Percentiles rank a stretch among this genome's conserved stretches.
phyloP scores from a whole-genome alignment of 179 eudicot genomes.

The Silene noctiflora region DNA sequence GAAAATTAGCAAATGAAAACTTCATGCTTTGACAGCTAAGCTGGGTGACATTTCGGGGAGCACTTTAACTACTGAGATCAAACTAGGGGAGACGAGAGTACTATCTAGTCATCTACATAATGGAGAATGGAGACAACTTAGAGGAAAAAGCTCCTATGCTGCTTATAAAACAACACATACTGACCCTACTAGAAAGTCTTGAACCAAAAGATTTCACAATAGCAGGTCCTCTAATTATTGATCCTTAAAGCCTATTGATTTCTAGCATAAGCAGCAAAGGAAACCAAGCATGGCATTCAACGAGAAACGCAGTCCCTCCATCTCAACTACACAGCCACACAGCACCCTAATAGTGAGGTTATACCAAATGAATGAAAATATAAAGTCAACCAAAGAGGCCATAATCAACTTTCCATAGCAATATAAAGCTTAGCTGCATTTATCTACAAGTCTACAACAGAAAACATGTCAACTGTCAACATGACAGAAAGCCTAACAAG shows the following conservation, averaged over 20 bases:
- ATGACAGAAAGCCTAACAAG: not conserved
- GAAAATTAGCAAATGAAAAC: not conserved
- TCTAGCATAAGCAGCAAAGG: not conserved
- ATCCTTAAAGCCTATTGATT: not conserved
- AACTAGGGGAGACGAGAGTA: not conserved
- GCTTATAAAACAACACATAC: not conserved
- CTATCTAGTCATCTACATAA: not conserved
- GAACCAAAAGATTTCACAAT: conserved; percentile 4
- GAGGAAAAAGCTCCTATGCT: not conserved
- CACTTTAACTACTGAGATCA: not conserved
- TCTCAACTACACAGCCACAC: too few relatives aligned
- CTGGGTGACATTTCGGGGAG: not conserved
- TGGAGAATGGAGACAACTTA: conserved; percentile 2
- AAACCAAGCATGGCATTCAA: not conserved
- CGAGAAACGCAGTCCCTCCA: not conserved
- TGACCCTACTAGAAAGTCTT: not conserved
- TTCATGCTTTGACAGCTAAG: conserved; percentile 5
- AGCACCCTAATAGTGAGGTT: too few relatives aligned
- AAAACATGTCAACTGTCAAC: too few relatives aligned
- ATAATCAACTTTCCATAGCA: not conserved
- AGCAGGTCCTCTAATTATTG: not conserved
- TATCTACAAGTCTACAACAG: too few relatives aligned
- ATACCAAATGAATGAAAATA: too few relatives aligned
- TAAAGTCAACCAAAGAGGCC: too few relatives aligned
- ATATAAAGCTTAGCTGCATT: not conserved